These are phyloP conservation scores for Austroboletus eburneus DNA, from an alignment of 768 basidiomycete genomes.

Conservation along the genomic window DNA sequence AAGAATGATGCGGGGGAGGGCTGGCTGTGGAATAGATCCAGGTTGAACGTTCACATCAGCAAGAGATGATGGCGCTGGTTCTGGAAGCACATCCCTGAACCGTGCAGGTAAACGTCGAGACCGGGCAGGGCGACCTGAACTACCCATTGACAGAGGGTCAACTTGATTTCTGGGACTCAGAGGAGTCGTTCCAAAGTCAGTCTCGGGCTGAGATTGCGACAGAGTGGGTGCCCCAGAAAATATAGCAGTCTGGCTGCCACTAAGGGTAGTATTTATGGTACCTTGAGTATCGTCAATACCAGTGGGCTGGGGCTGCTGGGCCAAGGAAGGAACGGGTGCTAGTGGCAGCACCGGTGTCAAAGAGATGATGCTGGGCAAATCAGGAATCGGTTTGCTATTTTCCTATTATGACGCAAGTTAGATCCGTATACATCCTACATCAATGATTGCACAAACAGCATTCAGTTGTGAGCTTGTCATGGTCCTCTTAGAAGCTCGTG, in stretches of 20 bases:
- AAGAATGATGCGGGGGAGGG: neutral
- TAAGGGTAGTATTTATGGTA: too few species aligned
- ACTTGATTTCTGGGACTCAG: neutral
- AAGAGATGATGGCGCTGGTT: neutral
- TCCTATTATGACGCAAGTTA: too few species aligned
- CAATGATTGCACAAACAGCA: neutral
- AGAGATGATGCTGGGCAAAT: too few species aligned
- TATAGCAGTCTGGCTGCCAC: too few species aligned
- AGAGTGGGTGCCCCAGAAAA: neutral
- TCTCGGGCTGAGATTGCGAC: neutral
- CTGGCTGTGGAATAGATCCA: neutral
- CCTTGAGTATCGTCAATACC: too few species aligned
- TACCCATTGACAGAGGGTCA: too few species aligned
- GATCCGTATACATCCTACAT: too few species aligned
- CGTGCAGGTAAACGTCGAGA: neutral
- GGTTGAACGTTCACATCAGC: neutral
- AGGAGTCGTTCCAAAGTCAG: neutral
- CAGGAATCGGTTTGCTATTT: too few species aligned
- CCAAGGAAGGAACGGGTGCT: too few species aligned
- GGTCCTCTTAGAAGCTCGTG: neutral
- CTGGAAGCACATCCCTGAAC: neutral
- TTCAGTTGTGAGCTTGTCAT: neutral
- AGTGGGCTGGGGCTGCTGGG: too few species aligned
- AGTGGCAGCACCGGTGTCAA: too few species aligned
- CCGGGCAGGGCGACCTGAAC: neutral